Base-by-base conservation (phyloP, 805 yeast species). In the Dipodascus albidus region DNA sequence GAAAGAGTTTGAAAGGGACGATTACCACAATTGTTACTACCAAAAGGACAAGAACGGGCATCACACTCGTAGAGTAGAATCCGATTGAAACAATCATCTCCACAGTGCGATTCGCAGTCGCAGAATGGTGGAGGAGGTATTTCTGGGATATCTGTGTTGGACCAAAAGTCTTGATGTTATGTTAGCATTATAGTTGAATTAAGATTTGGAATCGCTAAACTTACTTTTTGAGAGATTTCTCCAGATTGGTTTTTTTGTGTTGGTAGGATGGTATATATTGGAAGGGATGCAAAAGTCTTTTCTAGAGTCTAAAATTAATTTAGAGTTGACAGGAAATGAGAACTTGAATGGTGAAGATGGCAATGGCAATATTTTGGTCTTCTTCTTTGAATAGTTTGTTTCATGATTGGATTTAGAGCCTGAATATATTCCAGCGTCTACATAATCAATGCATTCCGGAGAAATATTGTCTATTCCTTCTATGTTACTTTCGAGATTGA, bases 11-110 rank as follows among this genome's bases (percentile, higher is more conserved):
- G 64, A 48, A 73, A 60, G n/a, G 63, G 64, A n/a, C 75, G 58
- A 53, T 72, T 72, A 3, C 72, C 73, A 57, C 75, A 73, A 52
- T 69, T 65, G 2, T 50, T 50, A 2, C 50, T 38, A 1, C 68
- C 69, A 48, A 63, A 59, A 0, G 67, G 64, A 58, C 75, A 72
- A 53, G 60, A 63, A 1, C 47, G 21, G 1, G 63, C 27, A 24
- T 65, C 65, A 49, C 76, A 72, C 56, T 72, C 76, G 24, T 59
- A 58, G 50, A 66, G 70, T 6, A 65, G 52, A 22, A 59, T 44
- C 23, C 67, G 58, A 56, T 73, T 73, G 33, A 62, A 55, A 56
- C 75, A 71, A 17, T 58, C 54, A 3, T 64, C 68, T 2, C 60
- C 74, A 57, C 76, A 73, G 8, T 63, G 42, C 52, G 57, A 52